Evolutionary conservation across 2,329 filamentous ascomycete species (phyloP), one percentile per base, ranked within the genome.

Genomic region (Talaromyces pinophilus): DNA sequence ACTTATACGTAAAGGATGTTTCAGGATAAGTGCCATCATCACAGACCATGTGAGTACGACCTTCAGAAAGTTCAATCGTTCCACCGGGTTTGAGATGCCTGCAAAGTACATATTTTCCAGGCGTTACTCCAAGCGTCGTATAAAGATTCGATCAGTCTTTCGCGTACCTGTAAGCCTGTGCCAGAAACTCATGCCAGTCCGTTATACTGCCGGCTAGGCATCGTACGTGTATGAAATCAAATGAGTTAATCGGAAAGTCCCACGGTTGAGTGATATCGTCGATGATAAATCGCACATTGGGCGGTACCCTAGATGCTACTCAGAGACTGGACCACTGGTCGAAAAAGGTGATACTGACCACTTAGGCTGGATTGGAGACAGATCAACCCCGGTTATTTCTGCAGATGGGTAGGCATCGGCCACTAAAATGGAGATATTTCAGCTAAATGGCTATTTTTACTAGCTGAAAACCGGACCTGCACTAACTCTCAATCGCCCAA

Each of bases 301-400:
- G 73, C n/a, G 74, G 74, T 7, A 73, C 70, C 72, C 72, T 72
- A 30, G 1, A 38, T 19, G 35, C 15, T 19, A 30, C 11, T 66
- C 35, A 66, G 59, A 62, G 38, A 35, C 48, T 17, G 35, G 40
- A 11, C 28, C 17, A 30, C 11, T 10, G n/a, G 3, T 5, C 3
- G 25, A 52, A n/a, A 5, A 35, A 40, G 30, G 5, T 44, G 25
- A 54, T 19, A 57, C 62, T 64, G 33, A 72, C 72, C 76, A 81
- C 64, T 73, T 72, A 3, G 82, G 82, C 68, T 84, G 83, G 59
- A 84, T 84, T 44, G 82, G 82, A 0, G 79, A 82, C 55, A 84
- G 78, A 69, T 84, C 82, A 25, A 78, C 81, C 46, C 82, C 83
- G 3, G 78, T 78, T 46, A 85, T 78, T 30, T 74, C 71, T 15